A percentile compares a stretch with the other conserved stretches of the same genome.
phyloP scores from a whole-genome alignment of 23 red algal genomes.

The Chondrus crispus region DNA sequence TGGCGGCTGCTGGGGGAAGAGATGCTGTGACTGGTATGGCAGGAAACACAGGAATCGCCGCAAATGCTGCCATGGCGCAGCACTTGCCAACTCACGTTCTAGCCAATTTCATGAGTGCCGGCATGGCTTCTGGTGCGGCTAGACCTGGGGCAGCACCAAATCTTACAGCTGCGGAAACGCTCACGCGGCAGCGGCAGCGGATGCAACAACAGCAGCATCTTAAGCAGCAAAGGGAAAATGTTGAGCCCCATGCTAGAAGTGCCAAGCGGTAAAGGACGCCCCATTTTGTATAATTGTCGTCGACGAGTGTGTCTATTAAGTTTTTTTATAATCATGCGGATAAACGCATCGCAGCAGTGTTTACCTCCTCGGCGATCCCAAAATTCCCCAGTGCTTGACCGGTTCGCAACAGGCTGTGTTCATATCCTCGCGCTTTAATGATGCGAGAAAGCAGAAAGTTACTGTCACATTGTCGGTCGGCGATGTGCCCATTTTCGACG shows the following conservation, averaged over 20 bases:
- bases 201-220: slow-evolving; percentile 22
- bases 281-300: too few species aligned
- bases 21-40: not conserved
- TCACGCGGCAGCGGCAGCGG: slow-evolving; percentile 23
- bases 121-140: not conserved
- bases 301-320: too few species aligned
- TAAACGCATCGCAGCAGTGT: too few species aligned
- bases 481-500: too few species aligned
- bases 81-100: not conserved
- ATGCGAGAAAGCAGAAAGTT: too few species aligned
- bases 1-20: not conserved
- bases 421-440: too few species aligned
- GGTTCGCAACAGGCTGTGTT: too few species aligned
- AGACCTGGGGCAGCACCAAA: slow-evolving; percentile 16
- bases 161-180: slow-evolving; percentile 13
- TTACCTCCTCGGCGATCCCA: too few species aligned
- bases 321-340: too few species aligned
- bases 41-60: not conserved
- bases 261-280: not conserved
- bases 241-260: not conserved
- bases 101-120: not conserved
- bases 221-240: not conserved
- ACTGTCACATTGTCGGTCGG: too few species aligned
- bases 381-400: too few species aligned
- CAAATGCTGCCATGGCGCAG: not conserved